Base-by-base conservation (phyloP, 306 rosid species). In the Cucumis cinereus region DNA sequence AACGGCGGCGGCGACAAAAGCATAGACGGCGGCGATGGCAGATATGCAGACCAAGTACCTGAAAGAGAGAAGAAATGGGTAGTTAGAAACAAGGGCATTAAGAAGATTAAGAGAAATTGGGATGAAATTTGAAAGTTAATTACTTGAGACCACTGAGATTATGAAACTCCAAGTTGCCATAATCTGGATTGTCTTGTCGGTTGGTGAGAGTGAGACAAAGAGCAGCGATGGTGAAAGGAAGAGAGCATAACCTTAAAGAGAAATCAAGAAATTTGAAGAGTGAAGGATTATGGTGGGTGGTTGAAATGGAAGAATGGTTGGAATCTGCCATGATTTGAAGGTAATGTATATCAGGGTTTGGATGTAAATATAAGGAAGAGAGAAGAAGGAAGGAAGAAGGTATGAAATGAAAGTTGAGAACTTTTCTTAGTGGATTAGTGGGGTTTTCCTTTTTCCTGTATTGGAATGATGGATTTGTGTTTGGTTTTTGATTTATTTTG, bases 201-300 rank as follows among this genome's bases (percentile, higher is more conserved):
- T 90, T 87, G 55, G 96, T 91, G 23, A 86, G 80, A n/a, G 97
- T 88, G 7, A 90, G 45, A 88, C 96, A 90, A 41, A 91, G 76
- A 57, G 96, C 81, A 80, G 91, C 96, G 23, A 87, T 45, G 52
- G 89, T 90, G 0, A 91, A 81, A 73, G 94, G 91, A 84, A 93
- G 82, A 22, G 79, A 89, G 81, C 78, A 81, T 19, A 91, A 53
- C 82, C 98, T 83, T 17, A 90, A 77, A 53, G 89, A 88, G 16
- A 81, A 84, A 71, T 90, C 90, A 53, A 91, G 12, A 64, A 91
- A 40, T 84, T 84, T 88, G 30, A 93, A 91, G 79, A 75, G 20
- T 24, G 83, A 81, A 58, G 52, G 6, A 23, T 15, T 28, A n/a
- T n/a, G n/a, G n/a, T n/a, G n/a, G n/a, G n/a, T n/a, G n/a, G n/a